Evolutionary conservation across 139 green algal species (phyloP), one percentile per base, ranked within the genome.

Genomic region (Zygnema circumcarinatum): DNA sequence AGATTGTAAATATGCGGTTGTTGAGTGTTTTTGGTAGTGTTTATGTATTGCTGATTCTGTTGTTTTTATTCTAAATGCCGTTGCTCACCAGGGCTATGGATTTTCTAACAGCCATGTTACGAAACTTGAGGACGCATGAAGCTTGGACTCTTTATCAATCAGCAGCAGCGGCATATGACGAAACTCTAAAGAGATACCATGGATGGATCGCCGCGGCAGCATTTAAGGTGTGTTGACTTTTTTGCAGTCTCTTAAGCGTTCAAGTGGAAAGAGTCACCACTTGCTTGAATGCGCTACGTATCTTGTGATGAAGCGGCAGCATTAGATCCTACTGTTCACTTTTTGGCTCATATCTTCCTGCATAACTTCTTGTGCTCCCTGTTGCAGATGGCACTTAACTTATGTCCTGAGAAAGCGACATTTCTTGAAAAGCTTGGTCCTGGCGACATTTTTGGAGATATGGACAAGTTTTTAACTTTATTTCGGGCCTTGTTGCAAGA

Each of bases 171-270:
- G 82, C 82, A 33, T 88, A 88, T 21, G 72, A 33, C 2, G 82
- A 32, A n/a, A 88, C 82, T 25, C 72, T 88, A 7, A 88, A 88
- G 82, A 40, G 32, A 33, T 88, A 86, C 25, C 82, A 88, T 16
- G 82, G 82, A 2, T 88, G 82, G 82, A 87, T 88, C 2, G 82
- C 82, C 31, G 2, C 2, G 2, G 36, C 82, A 74, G 82, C 82
- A 32, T 88, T 88, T 22, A 85, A 38, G 69, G 69, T 78, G 25
- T 78, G 16, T 78, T 42, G 36, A 3, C 16, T 78, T 11, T 42
- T 78, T 41, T 78, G 16, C 35, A 62, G 16, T 62, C 47, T 62
- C 47, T 25, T 62, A 62, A 16, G 47, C 47, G n/a, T n/a, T n/a
- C n/a, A n/a, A n/a, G n/a, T n/a, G n/a, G n/a, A n/a, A n/a, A n/a